phyloP scores from a whole-genome alignment of 1,284 basidiomycete genomes.

The Sanguinoderma infundibulare region DNA sequence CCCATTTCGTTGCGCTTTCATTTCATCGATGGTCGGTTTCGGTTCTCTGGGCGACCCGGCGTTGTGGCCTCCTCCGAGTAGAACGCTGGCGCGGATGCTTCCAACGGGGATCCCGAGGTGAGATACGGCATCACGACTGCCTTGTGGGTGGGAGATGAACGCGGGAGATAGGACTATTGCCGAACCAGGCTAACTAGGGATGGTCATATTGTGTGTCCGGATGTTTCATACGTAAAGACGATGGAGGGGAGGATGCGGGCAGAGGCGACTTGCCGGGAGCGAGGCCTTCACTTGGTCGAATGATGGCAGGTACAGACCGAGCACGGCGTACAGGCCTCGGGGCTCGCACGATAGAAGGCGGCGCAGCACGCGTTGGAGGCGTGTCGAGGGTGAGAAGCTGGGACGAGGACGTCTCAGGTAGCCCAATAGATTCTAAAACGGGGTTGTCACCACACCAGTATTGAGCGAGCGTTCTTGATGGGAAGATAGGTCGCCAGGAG shows the following conservation, averaged over 20 bases:
- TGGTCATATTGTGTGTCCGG: constrained; percentile 13
- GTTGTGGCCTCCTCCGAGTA: constrained; percentile 7
- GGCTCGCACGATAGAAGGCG: constrained; percentile 13
- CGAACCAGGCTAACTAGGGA: constrained; percentile 14
- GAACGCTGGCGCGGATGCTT: neutral
- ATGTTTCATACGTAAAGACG: constrained; percentile 13
- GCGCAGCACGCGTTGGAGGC: neutral
- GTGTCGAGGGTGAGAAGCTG: constrained; percentile 5
- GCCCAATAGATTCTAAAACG: neutral
- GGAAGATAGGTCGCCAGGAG: neutral
- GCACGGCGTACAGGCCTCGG: constrained; percentile 7
- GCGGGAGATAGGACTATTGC: constrained; percentile 6
- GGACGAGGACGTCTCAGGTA: neutral
- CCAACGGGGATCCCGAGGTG: neutral
- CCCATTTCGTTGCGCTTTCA: neutral
- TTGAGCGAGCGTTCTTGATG: neutral
- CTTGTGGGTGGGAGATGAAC: neutral
- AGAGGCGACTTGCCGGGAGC: constrained; percentile 7
- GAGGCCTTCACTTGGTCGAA: neutral
- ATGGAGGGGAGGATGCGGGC: neutral
- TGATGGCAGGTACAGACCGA: neutral
- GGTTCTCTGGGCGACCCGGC: constrained; percentile 7
- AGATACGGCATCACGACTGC: constrained; percentile 2
- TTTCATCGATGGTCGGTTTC: constrained; percentile 17
- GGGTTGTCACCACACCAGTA: neutral